A percentile compares a stretch with the other conserved stretches of the same genome.
phyloP scores from a whole-genome alignment of 169 alveolate genomes.

The Plasmodium blacklocki region DNA sequence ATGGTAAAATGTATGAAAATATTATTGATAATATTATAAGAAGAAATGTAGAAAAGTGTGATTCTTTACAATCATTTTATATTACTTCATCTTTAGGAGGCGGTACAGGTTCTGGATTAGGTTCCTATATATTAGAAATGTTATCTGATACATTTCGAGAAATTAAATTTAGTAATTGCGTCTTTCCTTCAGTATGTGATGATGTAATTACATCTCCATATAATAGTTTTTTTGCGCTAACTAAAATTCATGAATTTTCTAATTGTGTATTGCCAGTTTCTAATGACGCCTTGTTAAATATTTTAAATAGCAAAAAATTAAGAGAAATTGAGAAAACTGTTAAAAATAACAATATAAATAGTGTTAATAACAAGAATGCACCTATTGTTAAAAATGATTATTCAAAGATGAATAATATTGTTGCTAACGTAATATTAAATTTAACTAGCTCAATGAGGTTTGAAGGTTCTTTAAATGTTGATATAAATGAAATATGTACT shows the following conservation, averaged over 20 bases:
- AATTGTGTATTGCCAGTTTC: constrained; percentile 94
- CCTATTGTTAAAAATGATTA: constrained; percentile 36
- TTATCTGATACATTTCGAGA: constrained; percentile 91
- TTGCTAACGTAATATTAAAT: constrained; percentile 78
- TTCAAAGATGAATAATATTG: constrained; percentile 76
- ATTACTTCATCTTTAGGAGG: constrained; percentile 98
- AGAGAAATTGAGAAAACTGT: constrained; percentile 41
- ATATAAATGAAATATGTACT: constrained; percentile 95
- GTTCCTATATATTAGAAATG: constrained; percentile 93
- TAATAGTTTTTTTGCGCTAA: constrained; percentile 91
- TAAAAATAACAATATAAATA: too few relatives aligned
- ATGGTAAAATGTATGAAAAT: constrained; percentile 92
- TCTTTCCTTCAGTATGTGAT: constrained; percentile 93
- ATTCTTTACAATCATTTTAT: constrained; percentile 96
- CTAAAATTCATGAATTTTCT: constrained; percentile 91
- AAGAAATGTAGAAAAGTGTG: constrained; percentile 93
- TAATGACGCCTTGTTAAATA: constrained; percentile 86
- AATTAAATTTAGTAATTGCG: constrained; percentile 90
- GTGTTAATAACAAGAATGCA: too few relatives aligned
- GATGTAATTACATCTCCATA: constrained; percentile 95
- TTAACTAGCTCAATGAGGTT: constrained; percentile 95
- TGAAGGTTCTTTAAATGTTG: constrained; percentile 95
- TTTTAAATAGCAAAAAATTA: constrained; percentile 65
- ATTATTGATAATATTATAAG: constrained; percentile 91
- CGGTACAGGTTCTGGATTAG: constrained; percentile 99